Base-by-base conservation (phyloP, 257 asterid species). In the Coffea eugenioides region DNA sequence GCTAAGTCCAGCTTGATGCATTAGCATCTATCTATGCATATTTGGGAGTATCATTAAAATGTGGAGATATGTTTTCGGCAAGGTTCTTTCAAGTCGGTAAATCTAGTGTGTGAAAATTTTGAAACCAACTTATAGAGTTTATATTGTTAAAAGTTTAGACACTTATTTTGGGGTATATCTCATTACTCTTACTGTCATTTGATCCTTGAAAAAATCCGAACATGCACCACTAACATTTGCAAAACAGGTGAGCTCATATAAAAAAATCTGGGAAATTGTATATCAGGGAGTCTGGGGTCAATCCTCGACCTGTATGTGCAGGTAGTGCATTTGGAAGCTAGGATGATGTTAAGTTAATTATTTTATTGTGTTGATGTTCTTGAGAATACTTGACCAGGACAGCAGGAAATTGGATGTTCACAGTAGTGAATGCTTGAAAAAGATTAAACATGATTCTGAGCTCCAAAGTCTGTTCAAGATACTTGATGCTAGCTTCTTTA, bases 401-500 rank as follows among this genome's bases (percentile, higher is more conserved):
- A 93, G 92, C 31, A 83, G 69, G 74, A 83, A 84, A 80, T 69
- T 74, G 74, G 84, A 84, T 74, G 62, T 78, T 59, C 79, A 65
- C 73, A 83, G 45, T 43, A 79, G 86, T 64, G 82, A 80, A 77
- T 89, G 89, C 87, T 80, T 88, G 6, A 80, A 67, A 80, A 87
- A 80, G 83, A 81, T 62, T 65, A 81, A 85, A 59, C 80, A 45
- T 23, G 85, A 80, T 51, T 84, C 92, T 11, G 54, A 77, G 43
- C 85, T 86, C 71, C 79, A 54, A 72, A 34, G 80, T 67, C 87
- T 87, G 66, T 93, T 93, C 85, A 77, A 73, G 76, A 77, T 91
- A 87, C 69, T 93, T 91, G 97, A 91, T 82, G 96, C 98, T 3
- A 88, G 87, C 83, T 89, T 94, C 82, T 87, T 94, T 69, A 88